phyloP scores from a whole-genome alignment of 2,329 filamentous ascomycete genomes.

The Arthrocladium fulminans region DNA sequence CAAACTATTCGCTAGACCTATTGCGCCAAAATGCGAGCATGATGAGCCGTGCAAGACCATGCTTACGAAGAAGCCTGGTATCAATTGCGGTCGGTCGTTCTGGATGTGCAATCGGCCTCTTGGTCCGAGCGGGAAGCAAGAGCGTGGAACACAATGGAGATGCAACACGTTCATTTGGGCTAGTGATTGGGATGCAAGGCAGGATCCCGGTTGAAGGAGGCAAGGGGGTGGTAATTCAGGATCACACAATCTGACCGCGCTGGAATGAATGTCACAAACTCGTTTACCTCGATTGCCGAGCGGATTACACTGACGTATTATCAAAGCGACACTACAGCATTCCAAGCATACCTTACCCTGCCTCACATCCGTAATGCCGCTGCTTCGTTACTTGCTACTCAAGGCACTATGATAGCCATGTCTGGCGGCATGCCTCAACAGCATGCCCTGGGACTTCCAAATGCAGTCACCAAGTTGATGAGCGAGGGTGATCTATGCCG shows the following conservation, averaged over 20 bases:
- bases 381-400: too few species aligned
- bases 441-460: too few species aligned
- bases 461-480: too few species aligned
- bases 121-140: slow-evolving; percentile 76
- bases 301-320: too few species aligned
- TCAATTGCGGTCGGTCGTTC: slow-evolving; percentile 63
- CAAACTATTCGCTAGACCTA: slow-evolving; percentile 67
- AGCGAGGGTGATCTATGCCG: too few species aligned
- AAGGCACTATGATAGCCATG: too few species aligned
- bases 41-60: slow-evolving; percentile 75
- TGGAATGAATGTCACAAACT: too few species aligned
- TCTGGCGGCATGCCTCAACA: too few species aligned
- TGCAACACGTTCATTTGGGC: slow-evolving; percentile 75
- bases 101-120: slow-evolving; percentile 68
- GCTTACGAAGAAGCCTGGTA: slow-evolving; percentile 77
- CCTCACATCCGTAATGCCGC: too few species aligned
- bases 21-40: slow-evolving; percentile 75
- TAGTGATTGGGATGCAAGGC: slow-evolving; percentile 48
- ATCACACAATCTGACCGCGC: neutral
- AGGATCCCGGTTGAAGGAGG: slow-evolving; percentile 11
- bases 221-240: neutral
- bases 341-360: too few species aligned
- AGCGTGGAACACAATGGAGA: slow-evolving; percentile 75
- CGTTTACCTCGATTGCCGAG: too few species aligned
- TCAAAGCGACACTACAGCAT: too few species aligned